phyloP scores from a whole-genome alignment of 352 stramenopile genomes.

The Paralagenidium karlingii region DNA sequence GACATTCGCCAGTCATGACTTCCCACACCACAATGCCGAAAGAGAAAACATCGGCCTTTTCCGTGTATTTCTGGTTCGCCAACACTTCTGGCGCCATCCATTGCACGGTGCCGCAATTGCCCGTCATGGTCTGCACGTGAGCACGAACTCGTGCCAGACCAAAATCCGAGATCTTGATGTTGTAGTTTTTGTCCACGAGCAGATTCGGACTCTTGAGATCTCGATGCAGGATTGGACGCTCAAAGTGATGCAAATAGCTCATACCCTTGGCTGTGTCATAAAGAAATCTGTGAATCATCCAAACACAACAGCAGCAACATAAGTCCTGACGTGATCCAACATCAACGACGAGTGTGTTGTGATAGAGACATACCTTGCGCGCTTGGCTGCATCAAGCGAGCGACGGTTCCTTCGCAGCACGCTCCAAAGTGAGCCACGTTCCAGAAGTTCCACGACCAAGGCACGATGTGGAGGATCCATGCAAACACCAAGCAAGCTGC shows the following conservation, averaged over 20 bases:
- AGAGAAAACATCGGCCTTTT: slow-evolving; percentile 85
- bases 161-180: slow-evolving; percentile 82
- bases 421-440: slow-evolving; percentile 86
- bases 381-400: slow-evolving; percentile 39
- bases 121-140: slow-evolving; percentile 78
- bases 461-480: slow-evolving; percentile 88
- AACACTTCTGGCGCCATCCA: slow-evolving; percentile 69
- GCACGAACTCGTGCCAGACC: slow-evolving; percentile 66
- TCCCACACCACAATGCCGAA: slow-evolving; percentile 88
- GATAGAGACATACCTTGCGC: slow-evolving; percentile 14
- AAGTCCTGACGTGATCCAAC: neutral
- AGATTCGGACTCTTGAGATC: slow-evolving; percentile 81
- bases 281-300: slow-evolving; percentile 16
- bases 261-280: slow-evolving; percentile 75
- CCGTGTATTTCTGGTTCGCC: slow-evolving; percentile 80
- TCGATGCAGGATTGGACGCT: slow-evolving; percentile 71
- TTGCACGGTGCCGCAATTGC: slow-evolving; percentile 65
- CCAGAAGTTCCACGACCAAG: slow-evolving; percentile 88
- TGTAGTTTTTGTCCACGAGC: slow-evolving; percentile 72
- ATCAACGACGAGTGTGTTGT: too few species aligned
- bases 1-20: slow-evolving; percentile 77
- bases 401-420: slow-evolving; percentile 64
- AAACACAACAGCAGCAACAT: neutral
- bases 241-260: slow-evolving; percentile 73
- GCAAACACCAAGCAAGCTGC: slow-evolving; percentile 89